These are phyloP conservation scores for Salix suchowensis DNA, from an alignment of 345 rosid genomes.

Conservation along the genomic window DNA sequence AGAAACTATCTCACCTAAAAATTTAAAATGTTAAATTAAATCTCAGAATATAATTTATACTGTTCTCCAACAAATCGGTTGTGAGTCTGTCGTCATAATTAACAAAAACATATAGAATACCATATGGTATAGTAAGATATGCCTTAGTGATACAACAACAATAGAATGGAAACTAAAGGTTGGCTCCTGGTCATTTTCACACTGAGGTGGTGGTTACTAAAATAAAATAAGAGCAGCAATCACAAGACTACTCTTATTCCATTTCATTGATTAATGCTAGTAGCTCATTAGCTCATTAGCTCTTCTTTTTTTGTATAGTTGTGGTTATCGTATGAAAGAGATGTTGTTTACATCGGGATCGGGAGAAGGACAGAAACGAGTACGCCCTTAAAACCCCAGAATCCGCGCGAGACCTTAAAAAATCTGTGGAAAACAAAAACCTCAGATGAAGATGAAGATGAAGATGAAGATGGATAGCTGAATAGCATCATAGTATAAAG, in stretches of 20 bases:
- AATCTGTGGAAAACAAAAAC: not conserved
- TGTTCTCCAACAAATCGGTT: not conserved
- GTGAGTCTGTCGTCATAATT: constrained; percentile 23
- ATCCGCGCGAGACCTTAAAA: not conserved
- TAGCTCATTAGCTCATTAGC: not conserved
- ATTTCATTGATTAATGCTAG: not conserved
- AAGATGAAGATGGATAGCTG: not conserved
- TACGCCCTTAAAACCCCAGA: no score
- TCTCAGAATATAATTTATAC: no score
- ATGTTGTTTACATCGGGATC: constrained; percentile 18
- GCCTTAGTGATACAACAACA: not conserved
- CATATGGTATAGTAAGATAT: constrained; percentile 18
- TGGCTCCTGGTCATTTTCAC: constrained; percentile 35
- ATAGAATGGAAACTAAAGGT: constrained; percentile 25
- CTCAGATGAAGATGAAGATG: not conserved
- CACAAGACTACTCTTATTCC: constrained; percentile 13
- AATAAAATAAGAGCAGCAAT: constrained; percentile 26
- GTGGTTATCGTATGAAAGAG: constrained; percentile 13
- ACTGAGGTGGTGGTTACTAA: constrained; percentile 23
- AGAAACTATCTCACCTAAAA: no score
- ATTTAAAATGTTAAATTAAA: no score
- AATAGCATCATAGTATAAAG: not conserved
- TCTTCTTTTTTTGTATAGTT: not conserved
- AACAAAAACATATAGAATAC: constrained; percentile 12
- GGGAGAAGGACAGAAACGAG: not conserved